Evolutionary conservation across 176 grass and related monocot species (phyloP).

Genomic region (Oryza rufipogon): DNA sequence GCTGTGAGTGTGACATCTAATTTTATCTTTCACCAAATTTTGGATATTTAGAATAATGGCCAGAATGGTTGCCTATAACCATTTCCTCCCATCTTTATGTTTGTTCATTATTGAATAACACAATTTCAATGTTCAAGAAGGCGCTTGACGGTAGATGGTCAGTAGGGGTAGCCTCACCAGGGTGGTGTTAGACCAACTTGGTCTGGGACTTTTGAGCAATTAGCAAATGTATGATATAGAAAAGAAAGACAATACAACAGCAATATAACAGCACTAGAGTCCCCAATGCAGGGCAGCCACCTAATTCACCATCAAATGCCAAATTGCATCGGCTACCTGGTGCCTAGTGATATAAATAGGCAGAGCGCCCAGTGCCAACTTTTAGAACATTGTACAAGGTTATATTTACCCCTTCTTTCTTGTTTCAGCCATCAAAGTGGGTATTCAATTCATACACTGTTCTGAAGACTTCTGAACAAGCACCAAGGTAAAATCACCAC

Average conservation of each 20-base stretch:
- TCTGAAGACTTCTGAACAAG: slow-evolving; percentile 90
- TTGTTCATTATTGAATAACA: slow-evolving; percentile 3
- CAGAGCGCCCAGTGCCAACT: not conserved
- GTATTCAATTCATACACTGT: slow-evolving; percentile 84
- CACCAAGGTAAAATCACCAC: slow-evolving; percentile 69
- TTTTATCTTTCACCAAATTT: not conserved
- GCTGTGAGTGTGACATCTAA: not conserved
- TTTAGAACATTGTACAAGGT: not conserved
- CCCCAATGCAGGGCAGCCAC: not conserved
- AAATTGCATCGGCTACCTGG: not conserved
- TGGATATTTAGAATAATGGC: slow-evolving; percentile 19
- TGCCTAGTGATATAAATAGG: too few species aligned
- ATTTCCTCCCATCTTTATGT: not conserved
- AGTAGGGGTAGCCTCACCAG: not conserved
- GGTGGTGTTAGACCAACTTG: not conserved
- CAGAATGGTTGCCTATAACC: not conserved
- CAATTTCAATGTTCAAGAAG: not conserved
- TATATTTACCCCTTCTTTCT: slow-evolving; percentile 32
- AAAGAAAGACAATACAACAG: not conserved
- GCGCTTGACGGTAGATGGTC: not conserved
- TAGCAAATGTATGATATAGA: not conserved
- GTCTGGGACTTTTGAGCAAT: not conserved
- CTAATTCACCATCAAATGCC: not conserved
- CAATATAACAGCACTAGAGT: not conserved
- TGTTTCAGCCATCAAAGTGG: slow-evolving; percentile 94